These are phyloP conservation scores for Leccinellum luteum DNA, from an alignment of 768 basidiomycete genomes.

Conservation along the genomic window DNA sequence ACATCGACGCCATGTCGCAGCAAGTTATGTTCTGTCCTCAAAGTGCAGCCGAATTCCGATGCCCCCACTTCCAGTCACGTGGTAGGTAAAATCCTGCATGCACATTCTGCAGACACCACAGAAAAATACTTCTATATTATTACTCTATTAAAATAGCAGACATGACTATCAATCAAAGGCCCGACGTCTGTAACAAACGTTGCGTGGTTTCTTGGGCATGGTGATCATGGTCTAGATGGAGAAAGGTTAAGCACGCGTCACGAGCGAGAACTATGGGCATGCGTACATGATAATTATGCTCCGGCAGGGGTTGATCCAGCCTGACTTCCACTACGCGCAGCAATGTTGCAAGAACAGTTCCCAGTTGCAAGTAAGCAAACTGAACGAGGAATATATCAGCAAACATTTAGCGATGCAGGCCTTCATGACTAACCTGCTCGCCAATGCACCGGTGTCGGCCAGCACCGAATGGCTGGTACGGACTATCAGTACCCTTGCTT, in stretches of 20 bases:
- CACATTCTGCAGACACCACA: neutral
- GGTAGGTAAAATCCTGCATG: neutral
- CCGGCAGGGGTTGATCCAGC: constrained; percentile 62
- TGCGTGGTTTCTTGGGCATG: constrained; percentile 71
- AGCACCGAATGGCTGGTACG: constrained; percentile 97
- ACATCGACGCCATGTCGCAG: constrained; percentile 60
- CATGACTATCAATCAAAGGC: constrained; percentile 41
- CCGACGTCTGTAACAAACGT: constrained; percentile 66
- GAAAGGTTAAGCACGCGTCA: constrained; percentile 5
- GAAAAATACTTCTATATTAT: constrained; percentile 8
- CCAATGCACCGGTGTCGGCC: constrained; percentile 95
- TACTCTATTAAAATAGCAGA: constrained; percentile 2
- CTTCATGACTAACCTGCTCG: constrained; percentile 57
- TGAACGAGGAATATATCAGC: constrained; percentile 28
- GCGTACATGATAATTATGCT: constrained; percentile 88
- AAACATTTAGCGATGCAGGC: neutral
- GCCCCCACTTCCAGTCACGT: constrained; percentile 2
- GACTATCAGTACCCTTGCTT: constrained; percentile 93
- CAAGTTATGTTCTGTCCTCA: neutral
- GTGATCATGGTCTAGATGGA: constrained; percentile 84
- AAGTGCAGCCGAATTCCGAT: neutral
- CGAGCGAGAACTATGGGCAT: neutral
- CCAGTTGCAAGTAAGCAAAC: constrained; percentile 95
- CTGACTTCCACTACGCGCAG: constrained; percentile 74
- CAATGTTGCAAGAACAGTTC: constrained; percentile 75